Evolutionary conservation across 805 yeast genomes (phyloP), one percentile per base, ranked within the genome.

Genomic region (Wickerhamiella alocasiicola): DNA sequence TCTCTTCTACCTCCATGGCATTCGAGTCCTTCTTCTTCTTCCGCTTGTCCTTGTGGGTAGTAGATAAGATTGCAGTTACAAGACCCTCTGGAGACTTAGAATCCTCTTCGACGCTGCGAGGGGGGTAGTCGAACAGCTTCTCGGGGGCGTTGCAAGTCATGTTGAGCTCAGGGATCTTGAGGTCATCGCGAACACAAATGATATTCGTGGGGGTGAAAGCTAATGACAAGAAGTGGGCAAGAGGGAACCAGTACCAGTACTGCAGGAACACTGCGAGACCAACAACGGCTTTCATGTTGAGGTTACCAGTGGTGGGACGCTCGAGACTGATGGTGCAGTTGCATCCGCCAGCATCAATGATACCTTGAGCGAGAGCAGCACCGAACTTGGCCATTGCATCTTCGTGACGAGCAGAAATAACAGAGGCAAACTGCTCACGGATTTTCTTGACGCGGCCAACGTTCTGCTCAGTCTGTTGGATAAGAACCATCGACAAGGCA

Each of bases 191-290:
- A 9, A 91, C 81, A 49, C 95, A 95, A 50, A 83, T 76, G 16
- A 88, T 72, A 5, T 93, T 75, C 2, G 97, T 91, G 40, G 98
- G 95, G 6, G 91, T 73, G 63, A 87, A 87, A 26, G 96, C 83
- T 50, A 91, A 71, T 15, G 93, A 78, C 53, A 91, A 65, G 66
- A 91, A 91, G 62, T 91, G 97, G 1, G 96, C 75, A 44, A 87
- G 70, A 45, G 98, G 98, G 75, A 78, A 91, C 98, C 98, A 91
- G 63, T 85, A 83, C 98, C 98, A 91, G 57, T 81, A 82, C 65
- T 91, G 98, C 9, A 81, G 66, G 57, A 91, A 91, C 45, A 91
- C 72, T 0, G 91, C 76, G 50, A 91, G 65, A 29, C 98, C 98
- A 43, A 87, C 94, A 53, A 91, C 78, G 0, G 95, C 91, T 60